phyloP scores from a whole-genome alignment of 2,329 filamentous ascomycete genomes.

The Aspergillus sp. region DNA sequence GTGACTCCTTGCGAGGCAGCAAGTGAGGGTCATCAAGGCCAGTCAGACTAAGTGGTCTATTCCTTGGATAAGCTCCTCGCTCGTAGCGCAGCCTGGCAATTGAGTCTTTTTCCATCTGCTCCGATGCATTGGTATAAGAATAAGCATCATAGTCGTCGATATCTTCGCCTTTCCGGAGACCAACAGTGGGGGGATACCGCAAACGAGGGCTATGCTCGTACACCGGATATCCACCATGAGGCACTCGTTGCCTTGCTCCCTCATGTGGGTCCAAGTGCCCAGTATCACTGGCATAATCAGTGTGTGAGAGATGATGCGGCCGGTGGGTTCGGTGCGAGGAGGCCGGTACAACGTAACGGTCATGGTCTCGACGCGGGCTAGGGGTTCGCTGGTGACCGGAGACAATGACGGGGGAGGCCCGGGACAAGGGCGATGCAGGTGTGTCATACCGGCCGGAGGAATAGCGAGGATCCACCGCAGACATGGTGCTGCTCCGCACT shows the following conservation, averaged over 20 bases:
- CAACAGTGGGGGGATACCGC: conserved; percentile 33
- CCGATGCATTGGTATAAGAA: conserved; percentile 50
- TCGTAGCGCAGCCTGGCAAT: conserved; percentile 38
- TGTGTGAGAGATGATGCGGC: conserved; percentile 36
- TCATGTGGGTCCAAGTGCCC: conserved; percentile 31
- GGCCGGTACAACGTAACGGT: conserved; percentile 38
- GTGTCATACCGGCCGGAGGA: conserved; percentile 31
- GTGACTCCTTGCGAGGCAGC: conserved; percentile 28
- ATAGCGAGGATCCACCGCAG: conserved; percentile 30
- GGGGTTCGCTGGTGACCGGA: conserved; percentile 33
- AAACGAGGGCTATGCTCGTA: conserved; percentile 28
- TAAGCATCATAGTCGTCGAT: conserved; percentile 47
- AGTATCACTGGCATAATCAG: conserved; percentile 41
- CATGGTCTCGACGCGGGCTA: conserved; percentile 37
- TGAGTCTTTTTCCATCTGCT: conserved; percentile 51
- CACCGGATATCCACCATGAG: conserved; percentile 29
- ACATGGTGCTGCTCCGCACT: conserved; percentile 39
- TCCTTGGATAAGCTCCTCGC: conserved; percentile 26
- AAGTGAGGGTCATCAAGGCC: conserved; percentile 39
- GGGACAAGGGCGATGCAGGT: conserved; percentile 24
- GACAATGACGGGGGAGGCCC: conserved; percentile 32
- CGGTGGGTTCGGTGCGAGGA: conserved; percentile 30
- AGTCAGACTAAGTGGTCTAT: conserved; percentile 44
- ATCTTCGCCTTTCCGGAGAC: conserved; percentile 37
- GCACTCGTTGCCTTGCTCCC: conserved; percentile 22